Base-by-base conservation (phyloP, 768 basidiomycete species). In the Macrolepiota dolichaula region DNA sequence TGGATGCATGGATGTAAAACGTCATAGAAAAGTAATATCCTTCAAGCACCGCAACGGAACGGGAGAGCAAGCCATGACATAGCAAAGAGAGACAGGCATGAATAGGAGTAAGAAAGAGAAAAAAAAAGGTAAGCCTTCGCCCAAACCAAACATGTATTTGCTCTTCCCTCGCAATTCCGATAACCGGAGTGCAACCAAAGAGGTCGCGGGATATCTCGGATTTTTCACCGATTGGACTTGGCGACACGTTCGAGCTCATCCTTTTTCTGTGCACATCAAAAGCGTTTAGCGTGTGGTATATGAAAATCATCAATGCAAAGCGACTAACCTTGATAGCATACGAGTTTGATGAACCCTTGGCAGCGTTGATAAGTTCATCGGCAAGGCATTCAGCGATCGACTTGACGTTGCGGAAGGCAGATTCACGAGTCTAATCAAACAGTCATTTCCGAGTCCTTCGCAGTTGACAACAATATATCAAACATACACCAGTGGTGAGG, bases 181-280 rank as follows among this genome's bases (percentile, higher is more conserved):
- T 29, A 9, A 44, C 35, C 54, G 62, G 36, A 62, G 59, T 56
- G 59, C 47, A 59, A 66, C 62, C 54, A 65, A n/a, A n/a, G 60
- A 62, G 27, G 37, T 19, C 32, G 44, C 24, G 46, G 2, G 22
- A 25, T n/a, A n/a, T 38, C 40, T 2, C 25, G 24, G 36, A n/a
- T 29, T 12, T 52, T 88, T 93, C 86, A 99, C 86, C 96, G 93
- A 84, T 99, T 99, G 79, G 95, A 97, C 83, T 98, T 98, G 82
- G 97, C 97, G 61, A 99, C 97, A 84, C 96, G 96, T 84, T 99
- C 96, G 66, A 99, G 88, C 79, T 99, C 96, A 78, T 98, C 96
- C 83, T 96, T 97, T 92, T 96, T 96, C 94, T 92, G 72, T 69
- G 62, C 37, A n/a, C n/a, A n/a, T 47, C 61, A 4, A 58, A 44